Base-by-base conservation (phyloP, 2,329 filamentous ascomycete species). In the Diplocarpon mali region DNA sequence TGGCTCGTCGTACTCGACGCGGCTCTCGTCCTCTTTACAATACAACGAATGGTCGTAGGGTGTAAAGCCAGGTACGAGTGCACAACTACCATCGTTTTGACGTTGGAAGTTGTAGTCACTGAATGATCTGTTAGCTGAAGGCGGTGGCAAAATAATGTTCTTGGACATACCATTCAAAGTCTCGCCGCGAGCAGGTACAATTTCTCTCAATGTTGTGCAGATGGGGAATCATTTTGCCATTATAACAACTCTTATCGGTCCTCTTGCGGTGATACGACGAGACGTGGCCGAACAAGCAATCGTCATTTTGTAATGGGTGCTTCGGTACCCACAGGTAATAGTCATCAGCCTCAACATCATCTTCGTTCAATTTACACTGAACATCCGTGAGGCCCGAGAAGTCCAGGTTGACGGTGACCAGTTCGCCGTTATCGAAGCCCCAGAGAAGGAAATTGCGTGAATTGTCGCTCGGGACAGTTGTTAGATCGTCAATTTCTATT, bases 51-150 rank as follows among this genome's bases (percentile, higher is more conserved):
- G 75, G 54, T 84, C 72, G 7, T 71, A 68, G 11, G 85, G 80
- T 9, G 73, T 53, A 34, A 88, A 75, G 12, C 90, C 90, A 0
- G 73, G 64, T 1, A 96, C 87, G 11, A 93, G 76, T 5, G 64
- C 65, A 66, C 92, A 98, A 50, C 83, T 78, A 38, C 83, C 83
- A 59, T 89, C 84, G 24, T 68, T 73, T 63, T 85, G 77, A 38
- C 84, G 77, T 62, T 96, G 81, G 64, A 78, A 98, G 65, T 98
- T 98, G 72, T 87, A 98, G 62, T 93, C 90, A 66, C 86, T 92
- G 53, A 20, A 16, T 17, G 13, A 15, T 35, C 34, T 36, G 42
- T 59, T 54, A 57, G 52, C 39, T 44, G 13, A 5, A 4, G 41
- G 17, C 20, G 44, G 6, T 13, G 36, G 16, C 27, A n/a, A n/a